These are phyloP conservation scores for Sanghuangporus baumii DNA, from an alignment of 1,284 basidiomycete species.

Conservation along the genomic window DNA sequence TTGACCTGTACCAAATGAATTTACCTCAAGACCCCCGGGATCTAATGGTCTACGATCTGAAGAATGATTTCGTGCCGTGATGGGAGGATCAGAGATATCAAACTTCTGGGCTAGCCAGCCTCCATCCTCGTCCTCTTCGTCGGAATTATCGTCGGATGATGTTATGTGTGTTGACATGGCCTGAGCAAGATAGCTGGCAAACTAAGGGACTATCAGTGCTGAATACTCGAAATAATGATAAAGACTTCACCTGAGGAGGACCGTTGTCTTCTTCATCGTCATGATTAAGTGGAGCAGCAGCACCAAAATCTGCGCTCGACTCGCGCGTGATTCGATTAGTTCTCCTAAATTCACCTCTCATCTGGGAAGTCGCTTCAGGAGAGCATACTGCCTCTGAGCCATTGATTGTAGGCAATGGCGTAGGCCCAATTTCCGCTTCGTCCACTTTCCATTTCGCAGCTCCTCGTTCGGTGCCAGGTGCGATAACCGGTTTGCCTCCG, in stretches of 20 bases:
- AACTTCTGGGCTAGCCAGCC: constrained; percentile 76
- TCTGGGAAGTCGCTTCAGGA: constrained; percentile 21
- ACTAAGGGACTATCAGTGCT: constrained; percentile 37
- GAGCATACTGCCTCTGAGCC: constrained; percentile 22
- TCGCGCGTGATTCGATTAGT: constrained; percentile 40
- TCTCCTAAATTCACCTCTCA: constrained; percentile 56
- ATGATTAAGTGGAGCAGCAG: constrained; percentile 44
- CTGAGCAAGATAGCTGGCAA: constrained; percentile 67
- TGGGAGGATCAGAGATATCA: constrained; percentile 50
- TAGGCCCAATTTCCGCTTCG: constrained; percentile 45
- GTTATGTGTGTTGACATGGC: constrained; percentile 62
- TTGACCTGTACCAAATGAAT: constrained; percentile 20
- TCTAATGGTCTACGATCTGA: constrained; percentile 47
- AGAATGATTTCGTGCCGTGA: constrained; percentile 43
- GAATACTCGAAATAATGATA: background rate
- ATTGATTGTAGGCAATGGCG: constrained; percentile 24
- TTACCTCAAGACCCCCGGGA: constrained; percentile 53
- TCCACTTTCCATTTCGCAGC: constrained; percentile 63
- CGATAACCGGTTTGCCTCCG: constrained; percentile 70
- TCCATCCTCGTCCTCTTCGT: constrained; percentile 63
- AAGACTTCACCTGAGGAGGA: constrained; percentile 45
- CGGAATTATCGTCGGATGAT: constrained; percentile 39
- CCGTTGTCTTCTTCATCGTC: constrained; percentile 39
- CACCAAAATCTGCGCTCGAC: constrained; percentile 64
- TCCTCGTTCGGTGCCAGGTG: constrained; percentile 32